Conservation (phyloP, 768 basidiomycete species). For the Lactarius hengduanensis region DNA sequence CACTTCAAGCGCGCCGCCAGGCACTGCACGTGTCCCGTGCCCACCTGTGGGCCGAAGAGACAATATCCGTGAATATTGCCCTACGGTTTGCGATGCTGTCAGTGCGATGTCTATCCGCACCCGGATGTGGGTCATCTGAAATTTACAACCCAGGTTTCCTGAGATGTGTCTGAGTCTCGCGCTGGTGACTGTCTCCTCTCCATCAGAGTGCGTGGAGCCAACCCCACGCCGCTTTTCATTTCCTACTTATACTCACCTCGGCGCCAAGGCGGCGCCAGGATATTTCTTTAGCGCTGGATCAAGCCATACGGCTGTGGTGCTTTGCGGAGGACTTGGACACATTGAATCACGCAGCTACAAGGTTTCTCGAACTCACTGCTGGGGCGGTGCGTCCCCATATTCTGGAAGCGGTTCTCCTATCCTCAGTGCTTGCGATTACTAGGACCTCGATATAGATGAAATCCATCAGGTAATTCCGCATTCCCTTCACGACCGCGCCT, state of each 20-base stretch:
- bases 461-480: slow-evolving; percentile 1
- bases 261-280: slow-evolving; percentile 48
- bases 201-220: slow-evolving; percentile 53
- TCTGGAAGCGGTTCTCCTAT: background rate
- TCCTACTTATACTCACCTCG: background rate
- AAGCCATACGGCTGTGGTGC: slow-evolving; percentile 61
- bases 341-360: slow-evolving; percentile 64
- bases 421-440: too few relatives aligned
- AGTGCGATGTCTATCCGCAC: slow-evolving; percentile 32
- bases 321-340: slow-evolving; percentile 64
- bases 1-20: slow-evolving; percentile 36
- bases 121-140: background rate
- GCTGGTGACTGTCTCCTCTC: slow-evolving; percentile 65
- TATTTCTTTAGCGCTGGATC: slow-evolving; percentile 60
- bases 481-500: slow-evolving; percentile 1
- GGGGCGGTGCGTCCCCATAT: slow-evolving; percentile 47
- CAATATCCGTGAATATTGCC: slow-evolving; percentile 45
- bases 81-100: slow-evolving; percentile 66
- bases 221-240: background rate
- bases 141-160: slow-evolving; percentile 52
- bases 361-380: slow-evolving; percentile 54
- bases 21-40: slow-evolving; percentile 61
- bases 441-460: slow-evolving; percentile 3
- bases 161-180: slow-evolving; percentile 68
- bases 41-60: slow-evolving; percentile 57